Percentiles rank a stretch among this genome's conserved stretches.
phyloP scores from a whole-genome alignment of 148 eudicot genomes.

The Rhododendron molle region DNA sequence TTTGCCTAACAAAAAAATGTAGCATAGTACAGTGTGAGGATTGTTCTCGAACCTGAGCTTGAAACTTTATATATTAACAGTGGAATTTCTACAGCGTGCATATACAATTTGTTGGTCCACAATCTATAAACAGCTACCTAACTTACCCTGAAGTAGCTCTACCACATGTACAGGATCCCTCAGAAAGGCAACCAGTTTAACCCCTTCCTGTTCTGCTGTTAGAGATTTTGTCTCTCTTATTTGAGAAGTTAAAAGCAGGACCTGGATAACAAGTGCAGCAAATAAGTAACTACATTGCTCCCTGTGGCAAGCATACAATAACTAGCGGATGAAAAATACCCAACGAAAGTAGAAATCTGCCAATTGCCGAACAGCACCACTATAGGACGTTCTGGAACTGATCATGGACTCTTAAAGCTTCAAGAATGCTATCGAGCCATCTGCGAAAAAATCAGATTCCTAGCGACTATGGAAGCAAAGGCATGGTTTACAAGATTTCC shows the following conservation, averaged over 20 bases:
- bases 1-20: not conserved
- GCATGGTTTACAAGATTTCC: not conserved
- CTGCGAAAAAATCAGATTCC: conserved; percentile 25
- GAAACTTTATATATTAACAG: not conserved
- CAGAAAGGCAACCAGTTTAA: not conserved
- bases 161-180: conserved; percentile 11
- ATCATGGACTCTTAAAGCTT: conserved; percentile 63
- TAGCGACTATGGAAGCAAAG: not conserved
- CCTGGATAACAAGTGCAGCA: not conserved
- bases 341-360: not conserved
- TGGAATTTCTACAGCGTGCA: not conserved
- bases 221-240: not conserved
- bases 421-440: conserved; percentile 77
- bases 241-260: not conserved
- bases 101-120: not conserved
- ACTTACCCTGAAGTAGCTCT: conserved; percentile 12
- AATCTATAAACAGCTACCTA: not conserved
- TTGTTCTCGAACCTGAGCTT: not conserved
- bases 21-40: not conserved
- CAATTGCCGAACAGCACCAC: not conserved
- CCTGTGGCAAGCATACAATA: not conserved
- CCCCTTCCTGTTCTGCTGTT: conserved; percentile 8
- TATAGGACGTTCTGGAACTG: conserved; percentile 33
- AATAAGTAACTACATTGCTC: not conserved
- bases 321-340: not conserved